Conservation (phyloP, 345 rosid genomes). For the Gossypium arboreum region DNA sequence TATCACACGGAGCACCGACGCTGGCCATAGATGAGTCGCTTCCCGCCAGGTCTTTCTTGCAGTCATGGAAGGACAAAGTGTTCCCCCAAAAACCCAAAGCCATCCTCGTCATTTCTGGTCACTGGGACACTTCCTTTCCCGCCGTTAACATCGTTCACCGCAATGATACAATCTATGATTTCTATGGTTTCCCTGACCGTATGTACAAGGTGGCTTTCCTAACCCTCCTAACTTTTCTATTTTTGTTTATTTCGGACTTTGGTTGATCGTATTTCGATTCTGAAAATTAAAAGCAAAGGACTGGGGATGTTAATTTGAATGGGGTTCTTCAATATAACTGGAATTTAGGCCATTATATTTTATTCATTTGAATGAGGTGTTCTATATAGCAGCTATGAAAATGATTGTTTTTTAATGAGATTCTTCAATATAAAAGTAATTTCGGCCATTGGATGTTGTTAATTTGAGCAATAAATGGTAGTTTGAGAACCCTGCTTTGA, state of each 20-base stretch:
- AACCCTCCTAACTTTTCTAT: background rate
- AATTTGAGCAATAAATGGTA: background rate
- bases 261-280: background rate
- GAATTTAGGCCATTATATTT: background rate
- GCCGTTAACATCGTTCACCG: constrained; percentile 52
- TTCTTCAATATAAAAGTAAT: background rate
- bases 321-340: background rate
- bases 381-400: too few species aligned
- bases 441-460: background rate
- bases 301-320: background rate
- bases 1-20: constrained; percentile 86
- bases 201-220: constrained; percentile 59
- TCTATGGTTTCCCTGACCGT: constrained; percentile 64
- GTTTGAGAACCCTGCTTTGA: too few species aligned
- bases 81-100: constrained; percentile 49
- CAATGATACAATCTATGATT: constrained; percentile 74
- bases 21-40: constrained; percentile 65
- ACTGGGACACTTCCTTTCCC: constrained; percentile 79
- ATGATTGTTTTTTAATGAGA: background rate
- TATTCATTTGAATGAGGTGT: background rate
- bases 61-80: constrained; percentile 49
- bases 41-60: constrained; percentile 66
- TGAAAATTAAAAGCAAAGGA: background rate
- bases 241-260: background rate
- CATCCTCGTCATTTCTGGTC: constrained; percentile 74